Conservation (phyloP, 2,329 filamentous ascomycete genomes). For the Acrocalymma vagum region DNA sequence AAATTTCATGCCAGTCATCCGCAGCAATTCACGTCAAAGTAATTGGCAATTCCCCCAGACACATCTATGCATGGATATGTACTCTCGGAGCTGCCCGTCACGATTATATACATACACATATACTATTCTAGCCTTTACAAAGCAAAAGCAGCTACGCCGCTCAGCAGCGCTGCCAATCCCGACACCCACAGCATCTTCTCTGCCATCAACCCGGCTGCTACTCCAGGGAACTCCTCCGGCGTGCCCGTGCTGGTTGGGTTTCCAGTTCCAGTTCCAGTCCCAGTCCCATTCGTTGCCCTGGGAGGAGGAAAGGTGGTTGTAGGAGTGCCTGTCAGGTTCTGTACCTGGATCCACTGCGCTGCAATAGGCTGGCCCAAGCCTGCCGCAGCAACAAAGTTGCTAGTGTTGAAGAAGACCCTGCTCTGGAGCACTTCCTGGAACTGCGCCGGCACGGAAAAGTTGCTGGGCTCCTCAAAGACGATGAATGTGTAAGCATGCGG, state of each 20-base stretch:
- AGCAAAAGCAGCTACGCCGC: slow-evolving; percentile 26
- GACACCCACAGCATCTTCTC: slow-evolving; percentile 23
- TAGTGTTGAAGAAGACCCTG: slow-evolving; percentile 45
- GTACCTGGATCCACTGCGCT: slow-evolving; percentile 50
- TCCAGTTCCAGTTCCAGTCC: slow-evolving; percentile 3
- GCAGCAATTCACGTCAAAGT: too few relatives aligned
- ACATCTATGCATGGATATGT: too few relatives aligned
- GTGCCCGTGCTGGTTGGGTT: not conserved
- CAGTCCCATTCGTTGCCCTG: slow-evolving; percentile 18
- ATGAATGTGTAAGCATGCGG: slow-evolving; percentile 40
- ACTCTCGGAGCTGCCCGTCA: too few relatives aligned
- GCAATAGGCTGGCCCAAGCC: slow-evolving; percentile 39
- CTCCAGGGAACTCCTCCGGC: slow-evolving; percentile 21
- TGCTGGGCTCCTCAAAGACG: slow-evolving; percentile 34
- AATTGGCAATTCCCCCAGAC: too few relatives aligned
- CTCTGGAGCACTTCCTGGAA: slow-evolving; percentile 31
- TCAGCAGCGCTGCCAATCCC: slow-evolving; percentile 21
- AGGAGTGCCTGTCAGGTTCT: slow-evolving; percentile 34
- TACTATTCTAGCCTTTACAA: slow-evolving; percentile 17
- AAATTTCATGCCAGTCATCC: too few relatives aligned
- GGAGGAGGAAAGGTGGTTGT: slow-evolving; percentile 29
- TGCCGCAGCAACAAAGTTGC: slow-evolving; percentile 42
- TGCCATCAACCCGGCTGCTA: slow-evolving; percentile 13
- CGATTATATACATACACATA: too few relatives aligned
- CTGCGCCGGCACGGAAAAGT: slow-evolving; percentile 35